These are phyloP conservation scores for Cryptosporidium sp. DNA, from an alignment of 169 alveolate species.

Conservation along the genomic window DNA sequence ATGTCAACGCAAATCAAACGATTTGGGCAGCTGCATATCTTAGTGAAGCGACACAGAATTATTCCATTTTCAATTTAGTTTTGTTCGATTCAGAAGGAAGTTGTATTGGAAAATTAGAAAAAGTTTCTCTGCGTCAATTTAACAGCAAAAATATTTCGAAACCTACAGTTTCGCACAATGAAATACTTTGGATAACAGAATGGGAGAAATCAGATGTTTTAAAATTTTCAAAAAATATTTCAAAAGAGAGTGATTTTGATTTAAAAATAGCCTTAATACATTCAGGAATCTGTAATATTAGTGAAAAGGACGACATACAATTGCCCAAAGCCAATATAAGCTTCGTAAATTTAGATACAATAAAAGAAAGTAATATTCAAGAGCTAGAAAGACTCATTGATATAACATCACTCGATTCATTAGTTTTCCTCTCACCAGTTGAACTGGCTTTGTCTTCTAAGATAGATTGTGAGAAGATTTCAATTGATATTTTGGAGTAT, in stretches of 20 bases:
- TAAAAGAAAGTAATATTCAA: not conserved
- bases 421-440: constrained; percentile 33
- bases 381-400: not conserved
- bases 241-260: not conserved
- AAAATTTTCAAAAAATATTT: not conserved
- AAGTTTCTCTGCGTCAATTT: constrained; percentile 14
- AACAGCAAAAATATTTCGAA: not conserved
- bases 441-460: not conserved
- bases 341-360: constrained; percentile 7
- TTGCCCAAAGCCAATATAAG: not conserved
- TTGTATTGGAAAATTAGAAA: constrained; percentile 32
- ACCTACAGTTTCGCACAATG: not conserved
- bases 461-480: not conserved
- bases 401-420: not conserved
- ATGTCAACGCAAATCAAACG: constrained; percentile 30
- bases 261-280: constrained; percentile 10
- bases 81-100: constrained; percentile 45
- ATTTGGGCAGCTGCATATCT: constrained; percentile 77
- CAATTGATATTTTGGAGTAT: constrained; percentile 36
- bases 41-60: not conserved
- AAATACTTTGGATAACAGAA: constrained; percentile 48
- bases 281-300: not conserved
- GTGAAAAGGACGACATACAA: not conserved
- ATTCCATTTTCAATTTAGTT: constrained; percentile 54
- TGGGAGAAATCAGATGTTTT: constrained; percentile 3